Evolutionary conservation across 1,139 yeast genomes (phyloP).

Genomic region (Magnusiomyces ingens): DNA sequence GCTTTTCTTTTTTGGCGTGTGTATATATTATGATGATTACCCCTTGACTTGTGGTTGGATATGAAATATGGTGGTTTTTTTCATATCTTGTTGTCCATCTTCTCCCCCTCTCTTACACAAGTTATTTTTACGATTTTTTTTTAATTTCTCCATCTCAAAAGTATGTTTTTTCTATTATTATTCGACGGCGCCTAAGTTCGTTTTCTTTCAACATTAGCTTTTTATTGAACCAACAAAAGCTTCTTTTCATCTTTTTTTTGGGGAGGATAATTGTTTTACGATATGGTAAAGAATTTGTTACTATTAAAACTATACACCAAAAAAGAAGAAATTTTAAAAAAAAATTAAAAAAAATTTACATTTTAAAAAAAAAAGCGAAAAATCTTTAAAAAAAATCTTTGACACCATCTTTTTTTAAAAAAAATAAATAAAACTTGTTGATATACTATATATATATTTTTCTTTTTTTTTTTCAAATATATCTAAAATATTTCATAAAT

Average conservation of each 20-base stretch:
- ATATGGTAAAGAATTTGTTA: neutral
- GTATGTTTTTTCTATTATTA: conserved; percentile 2
- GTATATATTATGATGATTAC: too few species aligned
- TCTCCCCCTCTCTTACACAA: neutral
- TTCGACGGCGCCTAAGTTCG: neutral
- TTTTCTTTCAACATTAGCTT: too few species aligned
- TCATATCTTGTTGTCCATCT: neutral
- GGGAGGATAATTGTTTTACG: neutral
- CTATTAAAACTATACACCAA: neutral
- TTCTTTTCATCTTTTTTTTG: neutral
- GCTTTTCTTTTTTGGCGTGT: neutral
- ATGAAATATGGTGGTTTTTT: too few species aligned
- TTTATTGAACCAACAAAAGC: neutral
- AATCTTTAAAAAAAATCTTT: neutral
- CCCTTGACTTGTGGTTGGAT: too few species aligned
- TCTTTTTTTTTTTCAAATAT: neutral
- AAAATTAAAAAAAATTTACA: neutral
- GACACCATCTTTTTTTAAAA: neutral
- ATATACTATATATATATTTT: neutral
- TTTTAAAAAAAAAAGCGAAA: neutral
- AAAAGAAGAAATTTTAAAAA: neutral
- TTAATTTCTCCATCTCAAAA: neutral
- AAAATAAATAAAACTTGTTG: neutral
- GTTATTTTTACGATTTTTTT: neutral
- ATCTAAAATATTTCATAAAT: neutral